Conservation (phyloP, 2,329 filamentous ascomycete genomes). For the Nemania bipapillata region DNA sequence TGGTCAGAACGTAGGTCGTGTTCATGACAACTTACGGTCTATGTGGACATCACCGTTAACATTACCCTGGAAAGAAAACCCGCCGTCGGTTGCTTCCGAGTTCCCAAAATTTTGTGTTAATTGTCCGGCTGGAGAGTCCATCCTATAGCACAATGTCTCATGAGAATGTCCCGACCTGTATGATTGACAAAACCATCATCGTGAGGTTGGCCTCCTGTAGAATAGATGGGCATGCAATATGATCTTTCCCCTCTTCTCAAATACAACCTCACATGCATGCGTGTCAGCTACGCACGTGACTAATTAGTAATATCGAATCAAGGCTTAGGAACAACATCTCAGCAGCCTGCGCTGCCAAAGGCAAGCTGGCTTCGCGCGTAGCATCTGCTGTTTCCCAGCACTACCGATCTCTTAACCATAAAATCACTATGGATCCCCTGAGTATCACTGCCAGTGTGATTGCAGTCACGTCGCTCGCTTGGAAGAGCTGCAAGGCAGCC, state of each 20-base stretch:
- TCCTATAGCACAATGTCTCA: not conserved
- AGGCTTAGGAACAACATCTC: no score
- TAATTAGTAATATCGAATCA: no score
- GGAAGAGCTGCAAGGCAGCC: not conserved
- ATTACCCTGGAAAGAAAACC: conserved; percentile 12
- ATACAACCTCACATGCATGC: no score
- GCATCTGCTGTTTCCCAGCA: no score
- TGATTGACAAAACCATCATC: no score
- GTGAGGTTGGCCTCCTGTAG: not conserved
- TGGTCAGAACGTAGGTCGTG: no score
- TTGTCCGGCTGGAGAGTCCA: not conserved
- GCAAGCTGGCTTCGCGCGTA: no score
- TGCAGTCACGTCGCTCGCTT: not conserved
- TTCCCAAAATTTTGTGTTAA: not conserved
- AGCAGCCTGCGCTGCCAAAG: no score
- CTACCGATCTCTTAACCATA: no score
- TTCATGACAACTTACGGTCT: conserved; percentile 6
- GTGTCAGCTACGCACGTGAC: no score
- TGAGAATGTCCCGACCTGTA: no score
- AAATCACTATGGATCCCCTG: not conserved
- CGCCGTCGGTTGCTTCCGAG: conserved; percentile 6
- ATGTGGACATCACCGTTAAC: conserved; percentile 5
- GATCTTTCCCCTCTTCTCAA: no score
- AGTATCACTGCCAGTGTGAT: conserved; percentile 5
- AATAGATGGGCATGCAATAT: not conserved